Conservation (phyloP, 768 basidiomycete genomes). For the Cystobasidium ongulense region DNA sequence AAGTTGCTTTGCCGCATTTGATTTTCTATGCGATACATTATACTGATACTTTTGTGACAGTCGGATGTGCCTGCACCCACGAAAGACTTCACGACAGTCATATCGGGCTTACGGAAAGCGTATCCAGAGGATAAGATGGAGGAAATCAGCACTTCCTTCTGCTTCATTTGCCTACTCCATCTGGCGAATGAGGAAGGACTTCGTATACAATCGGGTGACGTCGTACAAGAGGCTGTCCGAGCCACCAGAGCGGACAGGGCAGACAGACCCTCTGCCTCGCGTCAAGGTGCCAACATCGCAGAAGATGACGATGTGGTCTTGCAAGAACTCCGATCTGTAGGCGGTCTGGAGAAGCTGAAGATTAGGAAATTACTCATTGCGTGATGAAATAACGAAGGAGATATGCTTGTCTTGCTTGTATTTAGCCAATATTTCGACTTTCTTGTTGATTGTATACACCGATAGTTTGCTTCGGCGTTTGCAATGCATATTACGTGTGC, state of each 20-base stretch:
- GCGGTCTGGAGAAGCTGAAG: constrained; percentile 27
- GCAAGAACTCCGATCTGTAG: background rate
- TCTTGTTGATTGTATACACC: constrained; percentile 1
- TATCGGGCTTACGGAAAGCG: constrained; percentile 65
- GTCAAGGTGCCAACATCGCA: background rate
- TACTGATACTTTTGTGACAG: background rate
- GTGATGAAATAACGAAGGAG: background rate
- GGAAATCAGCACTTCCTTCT: constrained; percentile 97
- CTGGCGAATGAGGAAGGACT: constrained; percentile 93
- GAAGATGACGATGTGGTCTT: constrained; percentile 18
- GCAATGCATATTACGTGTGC: background rate
- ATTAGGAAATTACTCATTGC: background rate
- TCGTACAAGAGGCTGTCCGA: background rate
- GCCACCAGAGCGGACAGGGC: background rate
- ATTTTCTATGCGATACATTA: background rate
- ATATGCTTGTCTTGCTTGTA: background rate
- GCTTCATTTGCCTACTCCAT: constrained; percentile 95
- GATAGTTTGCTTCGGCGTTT: background rate
- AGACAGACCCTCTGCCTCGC: background rate
- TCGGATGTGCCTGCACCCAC: background rate
- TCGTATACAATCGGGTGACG: constrained; percentile 51
- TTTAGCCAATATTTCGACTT: background rate
- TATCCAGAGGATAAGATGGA: constrained; percentile 93
- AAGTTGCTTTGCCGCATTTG: background rate
- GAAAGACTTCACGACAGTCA: constrained; percentile 54